Base-by-base conservation (phyloP, 2,329 filamentous ascomycete genomes). In the Arthrocladium fulminans region DNA sequence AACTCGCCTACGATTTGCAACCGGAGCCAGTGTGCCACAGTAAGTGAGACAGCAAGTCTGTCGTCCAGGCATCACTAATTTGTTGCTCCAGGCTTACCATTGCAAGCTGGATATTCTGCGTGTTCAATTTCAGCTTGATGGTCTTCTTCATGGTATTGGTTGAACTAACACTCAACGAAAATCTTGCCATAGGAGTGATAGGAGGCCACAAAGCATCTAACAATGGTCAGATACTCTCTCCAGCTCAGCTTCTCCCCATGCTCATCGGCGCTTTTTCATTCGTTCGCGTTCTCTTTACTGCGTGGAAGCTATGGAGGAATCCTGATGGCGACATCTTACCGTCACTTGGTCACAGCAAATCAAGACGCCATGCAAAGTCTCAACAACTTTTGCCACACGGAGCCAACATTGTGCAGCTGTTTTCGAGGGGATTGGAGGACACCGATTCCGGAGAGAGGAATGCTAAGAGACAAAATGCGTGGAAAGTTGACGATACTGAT, bases 101-200 rank as follows among this genome's bases (percentile, higher is more conserved):
- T 20, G 45, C 39, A 10, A 48, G 48, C 38, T 43, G 46, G 30
- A 43, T 51, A 7, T 39, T 53, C 15, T 15, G 48, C 13, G 17
- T 53, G 35, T 51, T 53, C 48, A 53, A 53, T 27, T 35, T 53
- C 13, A 23, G 38, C 45, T 51, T 45, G 48, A 53, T 53, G 22
- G 19, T 53, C 10, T 53, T 49, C 35, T 15, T 45, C 34, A 53
- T 53, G 15, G 13, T 47, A 35, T 45, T 44, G 37, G 49, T 54
- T 45, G 52, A 54, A 20, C 10, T 54, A 22, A 52, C 50, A 9
- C 37, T 54, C 15, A 52, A 52, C 35, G 24, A 49, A 37, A 54
- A 54, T 25, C 44, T 51, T 45, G 49, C 45, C 19, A 53, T 43
- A 22, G 46, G 44, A 27, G 51, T 53, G 3, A 45, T 53, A n/a